Evolutionary conservation across 495 filamentous ascomycete species (phyloP).

Genomic region (Penicillium lagena): DNA sequence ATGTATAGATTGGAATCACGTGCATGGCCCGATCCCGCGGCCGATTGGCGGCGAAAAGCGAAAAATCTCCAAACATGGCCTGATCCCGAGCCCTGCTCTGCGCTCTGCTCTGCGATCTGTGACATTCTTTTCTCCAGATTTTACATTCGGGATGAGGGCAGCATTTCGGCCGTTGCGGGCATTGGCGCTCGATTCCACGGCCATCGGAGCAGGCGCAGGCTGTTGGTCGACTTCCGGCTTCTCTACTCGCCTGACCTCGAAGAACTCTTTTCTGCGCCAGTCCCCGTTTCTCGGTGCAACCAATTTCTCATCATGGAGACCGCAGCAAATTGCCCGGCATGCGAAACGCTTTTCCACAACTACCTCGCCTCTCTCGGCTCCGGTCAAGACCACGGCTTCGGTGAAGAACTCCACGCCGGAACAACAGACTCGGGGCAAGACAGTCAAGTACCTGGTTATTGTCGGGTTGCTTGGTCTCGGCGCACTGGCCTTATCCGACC

Average conservation of each 20-base stretch:
- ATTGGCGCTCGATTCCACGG: constrained; percentile 25
- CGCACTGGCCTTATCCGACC: constrained; percentile 62
- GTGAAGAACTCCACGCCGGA: not conserved
- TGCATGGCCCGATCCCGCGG: constrained; percentile 6
- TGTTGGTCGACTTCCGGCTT: constrained; percentile 4
- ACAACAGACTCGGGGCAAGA: constrained; percentile 19
- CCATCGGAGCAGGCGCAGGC: constrained; percentile 13
- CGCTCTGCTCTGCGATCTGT: not conserved
- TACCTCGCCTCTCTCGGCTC: constrained; percentile 9
- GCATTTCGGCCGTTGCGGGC: constrained; percentile 35
- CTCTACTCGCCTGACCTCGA: constrained; percentile 4
- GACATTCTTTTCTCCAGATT: not conserved
- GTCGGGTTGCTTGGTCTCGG: constrained; percentile 48
- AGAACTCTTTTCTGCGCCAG: not conserved
- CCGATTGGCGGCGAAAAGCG: constrained; percentile 25
- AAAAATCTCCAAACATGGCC: constrained; percentile 21
- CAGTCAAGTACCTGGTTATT: constrained; percentile 42
- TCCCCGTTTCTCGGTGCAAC: not conserved
- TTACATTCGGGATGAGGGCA: constrained; percentile 31
- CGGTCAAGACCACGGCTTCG: not conserved
- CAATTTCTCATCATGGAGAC: not conserved
- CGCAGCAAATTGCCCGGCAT: not conserved
- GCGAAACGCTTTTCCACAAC: constrained; percentile 10
- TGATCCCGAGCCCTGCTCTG: constrained; percentile 1
- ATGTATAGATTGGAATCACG: constrained; percentile 9